Conservation (phyloP, 805 yeast species). For the Candida bentonensis region DNA sequence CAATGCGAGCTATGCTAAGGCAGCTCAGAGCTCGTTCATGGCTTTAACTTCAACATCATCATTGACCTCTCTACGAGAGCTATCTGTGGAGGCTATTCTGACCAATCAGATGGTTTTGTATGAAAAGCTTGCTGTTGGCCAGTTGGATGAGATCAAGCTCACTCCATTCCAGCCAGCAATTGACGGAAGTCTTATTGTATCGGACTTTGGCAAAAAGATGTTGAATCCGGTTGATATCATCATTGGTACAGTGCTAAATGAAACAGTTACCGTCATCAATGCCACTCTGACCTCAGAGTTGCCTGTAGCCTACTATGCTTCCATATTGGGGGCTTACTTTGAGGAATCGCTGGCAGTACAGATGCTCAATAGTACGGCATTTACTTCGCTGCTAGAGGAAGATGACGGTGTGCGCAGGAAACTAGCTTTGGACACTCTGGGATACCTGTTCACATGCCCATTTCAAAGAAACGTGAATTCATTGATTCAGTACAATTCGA, state of each 20-base stretch:
- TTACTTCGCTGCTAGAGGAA: background rate
- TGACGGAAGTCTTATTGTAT: conserved; percentile 9
- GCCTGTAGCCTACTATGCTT: conserved; percentile 1
- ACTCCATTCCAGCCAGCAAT: conserved; percentile 18
- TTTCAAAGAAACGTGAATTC: conserved; percentile 7
- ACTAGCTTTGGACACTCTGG: conserved; percentile 9
- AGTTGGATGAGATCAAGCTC: conserved; percentile 3
- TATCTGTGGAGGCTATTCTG: conserved; percentile 6
- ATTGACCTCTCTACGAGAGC: conserved; percentile 3
- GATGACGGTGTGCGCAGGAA: conserved; percentile 6
- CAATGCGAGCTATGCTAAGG: conserved; percentile 3
- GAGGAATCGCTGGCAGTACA: conserved; percentile 3
- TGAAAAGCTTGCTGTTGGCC: background rate
- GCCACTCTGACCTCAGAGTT: conserved; percentile 2
- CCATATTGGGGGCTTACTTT: conserved; percentile 5
- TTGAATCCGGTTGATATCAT: conserved; percentile 13
- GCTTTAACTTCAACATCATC: background rate
- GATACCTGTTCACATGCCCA: conserved; percentile 16
- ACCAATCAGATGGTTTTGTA: conserved; percentile 4
- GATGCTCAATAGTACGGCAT: conserved; percentile 1
- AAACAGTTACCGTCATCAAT: conserved; percentile 13
- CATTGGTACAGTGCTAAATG: conserved; percentile 15
- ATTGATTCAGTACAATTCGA: background rate
- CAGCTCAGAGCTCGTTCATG: conserved; percentile 6
- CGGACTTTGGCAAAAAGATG: conserved; percentile 9